A percentile compares a stretch with the other conserved stretches of the same genome.
Conservation (phyloP, 2,329 filamentous ascomycete genomes). For the Colletotrichum tropicale region DNA sequence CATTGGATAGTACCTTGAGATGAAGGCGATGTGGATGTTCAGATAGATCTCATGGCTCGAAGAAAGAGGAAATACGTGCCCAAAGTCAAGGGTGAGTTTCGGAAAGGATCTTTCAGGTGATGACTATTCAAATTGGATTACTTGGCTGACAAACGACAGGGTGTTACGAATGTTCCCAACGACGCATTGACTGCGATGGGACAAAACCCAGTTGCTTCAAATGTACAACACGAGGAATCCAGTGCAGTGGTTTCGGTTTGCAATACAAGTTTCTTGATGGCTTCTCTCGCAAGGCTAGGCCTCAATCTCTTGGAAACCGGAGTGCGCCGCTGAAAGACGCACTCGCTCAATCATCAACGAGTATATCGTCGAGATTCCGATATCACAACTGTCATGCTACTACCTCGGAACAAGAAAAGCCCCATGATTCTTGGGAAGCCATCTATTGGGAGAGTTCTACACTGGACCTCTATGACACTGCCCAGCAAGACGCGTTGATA, state of each 20-base stretch:
- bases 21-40: background rate
- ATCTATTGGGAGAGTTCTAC: background rate
- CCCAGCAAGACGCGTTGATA: background rate
- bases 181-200: slow-evolving; percentile 38
- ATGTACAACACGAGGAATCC: slow-evolving; percentile 32
- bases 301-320: background rate
- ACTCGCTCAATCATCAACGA: slow-evolving; percentile 3
- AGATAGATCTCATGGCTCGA: background rate
- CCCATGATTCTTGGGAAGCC: background rate
- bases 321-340: background rate
- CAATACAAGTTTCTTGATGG: slow-evolving; percentile 30
- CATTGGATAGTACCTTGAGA: background rate
- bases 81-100: slow-evolving; percentile 25
- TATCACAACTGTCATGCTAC: background rate
- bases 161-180: slow-evolving; percentile 38
- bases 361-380: no score
- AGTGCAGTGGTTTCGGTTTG: slow-evolving; percentile 32
- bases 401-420: no score
- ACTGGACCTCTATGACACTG: background rate
- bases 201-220: slow-evolving; percentile 33
- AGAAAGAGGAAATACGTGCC: slow-evolving; percentile 23
- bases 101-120: background rate
- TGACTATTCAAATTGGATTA: background rate
- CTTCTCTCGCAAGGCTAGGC: background rate
- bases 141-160: slow-evolving; percentile 21